These are phyloP conservation scores for Filobasidium wieringae DNA, from an alignment of 768 basidiomycete species.

Conservation along the genomic window DNA sequence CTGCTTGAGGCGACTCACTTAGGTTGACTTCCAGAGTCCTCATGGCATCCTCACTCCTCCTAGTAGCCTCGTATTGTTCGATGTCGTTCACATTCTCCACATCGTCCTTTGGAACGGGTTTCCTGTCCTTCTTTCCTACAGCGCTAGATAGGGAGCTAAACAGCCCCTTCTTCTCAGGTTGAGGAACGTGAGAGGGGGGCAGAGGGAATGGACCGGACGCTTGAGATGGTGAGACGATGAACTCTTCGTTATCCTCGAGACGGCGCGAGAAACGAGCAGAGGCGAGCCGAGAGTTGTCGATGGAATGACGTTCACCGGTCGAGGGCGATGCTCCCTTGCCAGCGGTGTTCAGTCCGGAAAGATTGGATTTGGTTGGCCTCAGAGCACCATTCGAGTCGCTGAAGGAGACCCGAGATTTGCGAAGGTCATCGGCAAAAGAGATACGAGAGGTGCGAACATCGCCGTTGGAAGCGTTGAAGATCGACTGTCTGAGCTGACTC, in stretches of 20 bases:
- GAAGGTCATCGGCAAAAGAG: conserved; percentile 34
- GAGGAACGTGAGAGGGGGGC: neutral
- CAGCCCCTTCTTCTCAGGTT: neutral
- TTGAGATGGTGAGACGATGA: conserved; percentile 33
- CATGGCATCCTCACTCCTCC: conserved; percentile 32
- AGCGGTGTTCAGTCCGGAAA: conserved; percentile 9
- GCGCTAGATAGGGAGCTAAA: conserved; percentile 5
- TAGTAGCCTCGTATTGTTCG: conserved; percentile 25
- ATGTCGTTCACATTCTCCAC: neutral
- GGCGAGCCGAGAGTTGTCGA: neutral
- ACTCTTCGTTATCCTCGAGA: conserved; percentile 27
- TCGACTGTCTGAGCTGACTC: conserved; percentile 13
- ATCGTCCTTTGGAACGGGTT: neutral
- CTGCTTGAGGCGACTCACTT: too few species aligned
- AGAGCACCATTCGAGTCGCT: conserved; percentile 22
- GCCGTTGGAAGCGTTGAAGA: conserved; percentile 19
- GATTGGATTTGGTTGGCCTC: conserved; percentile 20
- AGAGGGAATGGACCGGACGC: conserved; percentile 26
- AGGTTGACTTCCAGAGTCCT: conserved; percentile 34
- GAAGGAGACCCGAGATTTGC: conserved; percentile 35
- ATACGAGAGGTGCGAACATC: conserved; percentile 33
- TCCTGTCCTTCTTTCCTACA: conserved; percentile 9
- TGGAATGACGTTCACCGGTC: conserved; percentile 7
- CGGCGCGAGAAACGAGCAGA: conserved; percentile 2
- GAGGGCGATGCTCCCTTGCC: neutral